A percentile compares a stretch with the other conserved stretches of the same genome.
Conservation (phyloP, 176 grass and related monocot species). For the Neostapfia colusana region DNA sequence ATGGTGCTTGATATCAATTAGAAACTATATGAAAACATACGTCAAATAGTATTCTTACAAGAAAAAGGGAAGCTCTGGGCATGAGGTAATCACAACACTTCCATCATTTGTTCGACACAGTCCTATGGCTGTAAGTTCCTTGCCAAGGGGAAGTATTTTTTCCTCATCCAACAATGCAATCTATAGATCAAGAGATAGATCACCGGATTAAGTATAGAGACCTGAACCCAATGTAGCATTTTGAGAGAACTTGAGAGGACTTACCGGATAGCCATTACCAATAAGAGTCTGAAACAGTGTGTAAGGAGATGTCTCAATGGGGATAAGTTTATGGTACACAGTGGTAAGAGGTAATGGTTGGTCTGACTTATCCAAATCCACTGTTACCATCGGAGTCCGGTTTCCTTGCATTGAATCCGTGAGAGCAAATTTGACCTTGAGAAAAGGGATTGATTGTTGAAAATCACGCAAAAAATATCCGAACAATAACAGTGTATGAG, state of each 20-base stretch:
- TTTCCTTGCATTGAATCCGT: conserved; percentile 44
- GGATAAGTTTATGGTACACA: conserved; percentile 81
- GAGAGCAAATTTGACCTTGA: conserved; percentile 80
- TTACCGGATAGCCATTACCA: conserved; percentile 86
- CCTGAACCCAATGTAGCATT: conserved; percentile 5
- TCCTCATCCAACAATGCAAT: conserved; percentile 93
- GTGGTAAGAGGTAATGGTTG: conserved; percentile 86
- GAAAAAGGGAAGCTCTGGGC: conserved; percentile 81
- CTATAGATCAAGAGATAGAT: conserved; percentile 37
- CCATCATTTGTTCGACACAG: conserved; percentile 48
- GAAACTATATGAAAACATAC: conserved; percentile 3
- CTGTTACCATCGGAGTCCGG: conserved; percentile 45
- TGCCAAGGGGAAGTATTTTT: conserved; percentile 94
- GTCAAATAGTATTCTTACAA: conserved; percentile 62
- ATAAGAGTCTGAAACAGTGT: conserved; percentile 82
- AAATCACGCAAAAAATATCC: conserved; percentile 6
- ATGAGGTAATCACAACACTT: conserved; percentile 64
- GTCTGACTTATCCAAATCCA: conserved; percentile 59
- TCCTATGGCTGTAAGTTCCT: conserved; percentile 86
- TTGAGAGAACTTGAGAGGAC: conserved; percentile 44
- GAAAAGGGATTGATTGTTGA: conserved; percentile 25
- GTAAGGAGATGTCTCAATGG: conserved; percentile 71
- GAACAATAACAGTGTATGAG: conserved; percentile 15
- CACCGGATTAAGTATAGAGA: neutral
- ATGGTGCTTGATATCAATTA: neutral